Evolutionary conservation across 257 asterid genomes (phyloP).

Genomic region (Ilex aquifolium): DNA sequence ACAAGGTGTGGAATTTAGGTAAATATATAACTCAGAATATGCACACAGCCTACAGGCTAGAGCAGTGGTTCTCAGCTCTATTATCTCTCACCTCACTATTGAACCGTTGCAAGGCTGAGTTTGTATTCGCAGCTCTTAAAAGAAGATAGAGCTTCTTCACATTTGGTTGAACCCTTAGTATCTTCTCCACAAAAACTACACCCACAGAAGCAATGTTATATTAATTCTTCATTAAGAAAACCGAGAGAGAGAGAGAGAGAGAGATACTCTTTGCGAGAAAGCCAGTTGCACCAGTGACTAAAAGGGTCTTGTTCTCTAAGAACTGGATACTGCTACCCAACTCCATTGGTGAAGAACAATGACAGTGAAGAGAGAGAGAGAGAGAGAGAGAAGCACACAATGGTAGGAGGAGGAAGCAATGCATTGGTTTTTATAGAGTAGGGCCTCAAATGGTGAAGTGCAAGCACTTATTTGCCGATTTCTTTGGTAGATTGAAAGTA

Average conservation of each 20-base stretch:
- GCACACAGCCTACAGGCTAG: too few species aligned
- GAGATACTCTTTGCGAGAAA: constrained; percentile 40
- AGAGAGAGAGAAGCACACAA: too few species aligned
- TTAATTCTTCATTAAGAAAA: neutral
- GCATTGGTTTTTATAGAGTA: too few species aligned
- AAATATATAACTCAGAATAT: too few species aligned
- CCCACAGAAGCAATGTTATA: neutral
- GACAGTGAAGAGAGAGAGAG: too few species aligned
- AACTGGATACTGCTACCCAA: constrained; percentile 43
- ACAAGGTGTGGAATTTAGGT: too few species aligned
- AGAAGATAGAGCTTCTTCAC: constrained; percentile 51
- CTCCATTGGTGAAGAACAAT: too few species aligned
- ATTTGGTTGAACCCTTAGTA: constrained; percentile 59
- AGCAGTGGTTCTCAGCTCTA: too few species aligned
- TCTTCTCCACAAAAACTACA: constrained; percentile 55
- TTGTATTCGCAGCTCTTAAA: constrained; percentile 43
- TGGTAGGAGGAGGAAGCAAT: too few species aligned
- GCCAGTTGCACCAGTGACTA: constrained; percentile 56
- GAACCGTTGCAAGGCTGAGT: constrained; percentile 51
- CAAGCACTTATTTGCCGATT: too few species aligned
- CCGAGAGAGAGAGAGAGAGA: neutral
- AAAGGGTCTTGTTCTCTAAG: constrained; percentile 39
- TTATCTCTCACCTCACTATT: constrained; percentile 2
- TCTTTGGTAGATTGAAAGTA: too few species aligned
- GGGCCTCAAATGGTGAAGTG: too few species aligned